A percentile compares a stretch with the other conserved stretches of the same genome.
phyloP scores from a whole-genome alignment of 2,329 filamentous ascomycete species.

The Hypoxylon rubiginosum region DNA sequence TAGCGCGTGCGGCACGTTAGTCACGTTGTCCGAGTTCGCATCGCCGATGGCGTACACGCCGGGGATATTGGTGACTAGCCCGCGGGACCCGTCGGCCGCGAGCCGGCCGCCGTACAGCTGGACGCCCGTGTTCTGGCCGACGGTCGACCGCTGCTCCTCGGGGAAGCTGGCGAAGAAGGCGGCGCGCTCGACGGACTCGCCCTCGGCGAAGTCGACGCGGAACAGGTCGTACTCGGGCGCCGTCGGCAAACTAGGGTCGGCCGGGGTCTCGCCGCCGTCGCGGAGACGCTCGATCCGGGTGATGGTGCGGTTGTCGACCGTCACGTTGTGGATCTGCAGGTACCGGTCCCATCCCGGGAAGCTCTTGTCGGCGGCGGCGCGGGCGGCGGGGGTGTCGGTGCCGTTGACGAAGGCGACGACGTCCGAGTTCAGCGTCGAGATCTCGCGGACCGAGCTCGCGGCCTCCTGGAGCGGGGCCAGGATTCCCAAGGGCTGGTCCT shows the following conservation, averaged over 20 bases:
- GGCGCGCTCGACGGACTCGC: slow-evolving; percentile 59
- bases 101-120: slow-evolving; percentile 60
- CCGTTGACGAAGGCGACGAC: slow-evolving; percentile 72
- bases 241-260: slow-evolving; percentile 59
- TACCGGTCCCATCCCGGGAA: slow-evolving; percentile 64
- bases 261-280: slow-evolving; percentile 53
- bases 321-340: slow-evolving; percentile 64
- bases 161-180: slow-evolving; percentile 67
- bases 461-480: slow-evolving; percentile 61
- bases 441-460: slow-evolving; percentile 62
- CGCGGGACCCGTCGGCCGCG: slow-evolving; percentile 56
- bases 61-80: slow-evolving; percentile 63
- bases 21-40: slow-evolving; percentile 70
- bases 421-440: slow-evolving; percentile 67
- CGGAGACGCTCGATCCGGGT: slow-evolving; percentile 61
- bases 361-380: slow-evolving; percentile 55
- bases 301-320: slow-evolving; percentile 69
- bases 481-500: slow-evolving; percentile 69
- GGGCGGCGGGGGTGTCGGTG: slow-evolving; percentile 62
- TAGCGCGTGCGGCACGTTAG: slow-evolving; percentile 73
- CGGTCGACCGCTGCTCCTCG: slow-evolving; percentile 60
- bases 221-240: slow-evolving; percentile 68
- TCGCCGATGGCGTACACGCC: slow-evolving; percentile 72
- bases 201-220: slow-evolving; percentile 65
- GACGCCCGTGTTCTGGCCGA: slow-evolving; percentile 64